Conservation (phyloP, 352 stramenopile species). For the Pythium rishiriense region DNA sequence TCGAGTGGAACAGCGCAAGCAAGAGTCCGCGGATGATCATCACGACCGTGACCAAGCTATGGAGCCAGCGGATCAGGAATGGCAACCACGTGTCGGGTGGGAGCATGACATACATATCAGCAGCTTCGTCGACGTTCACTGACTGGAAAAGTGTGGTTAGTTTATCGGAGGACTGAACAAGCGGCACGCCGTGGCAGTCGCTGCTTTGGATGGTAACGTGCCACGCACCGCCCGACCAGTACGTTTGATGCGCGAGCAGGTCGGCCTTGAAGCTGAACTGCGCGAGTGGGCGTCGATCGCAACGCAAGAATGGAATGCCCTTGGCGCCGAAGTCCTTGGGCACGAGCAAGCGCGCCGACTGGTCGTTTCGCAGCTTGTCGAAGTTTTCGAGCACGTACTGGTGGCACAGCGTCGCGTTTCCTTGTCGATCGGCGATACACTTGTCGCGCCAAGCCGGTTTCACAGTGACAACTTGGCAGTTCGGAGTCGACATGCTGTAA, state of each 20-base stretch:
- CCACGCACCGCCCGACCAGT: conserved; percentile 48
- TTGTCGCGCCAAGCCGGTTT: conserved; percentile 17
- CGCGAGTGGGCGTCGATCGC: conserved; percentile 32
- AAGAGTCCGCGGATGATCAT: conserved; percentile 45
- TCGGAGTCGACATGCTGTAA: conserved; percentile 37
- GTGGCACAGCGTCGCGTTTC: conserved; percentile 41
- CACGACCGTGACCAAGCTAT: conserved; percentile 42
- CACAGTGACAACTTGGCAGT: conserved; percentile 36
- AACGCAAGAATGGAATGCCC: conserved; percentile 52
- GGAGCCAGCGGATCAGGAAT: conserved; percentile 31
- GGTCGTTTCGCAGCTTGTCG: conserved; percentile 30
- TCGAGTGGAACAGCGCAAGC: conserved; percentile 39
- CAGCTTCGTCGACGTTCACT: conserved; percentile 33
- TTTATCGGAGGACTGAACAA: conserved; percentile 35
- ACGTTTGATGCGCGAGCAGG: conserved; percentile 51
- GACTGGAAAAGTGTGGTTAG: conserved; percentile 47
- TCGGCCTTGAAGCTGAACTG: conserved; percentile 57
- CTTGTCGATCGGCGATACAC: conserved; percentile 27
- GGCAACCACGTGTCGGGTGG: conserved; percentile 44
- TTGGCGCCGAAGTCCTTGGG: conserved; percentile 38
- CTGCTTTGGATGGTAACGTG: conserved; percentile 54
- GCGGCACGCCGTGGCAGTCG: conserved; percentile 41
- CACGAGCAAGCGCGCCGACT: conserved; percentile 32
- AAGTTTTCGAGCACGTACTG: conserved; percentile 53
- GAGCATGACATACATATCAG: conserved; percentile 35